phyloP scores from a whole-genome alignment of 2,329 filamentous ascomycete genomes.

The Phialocephala sp. region DNA sequence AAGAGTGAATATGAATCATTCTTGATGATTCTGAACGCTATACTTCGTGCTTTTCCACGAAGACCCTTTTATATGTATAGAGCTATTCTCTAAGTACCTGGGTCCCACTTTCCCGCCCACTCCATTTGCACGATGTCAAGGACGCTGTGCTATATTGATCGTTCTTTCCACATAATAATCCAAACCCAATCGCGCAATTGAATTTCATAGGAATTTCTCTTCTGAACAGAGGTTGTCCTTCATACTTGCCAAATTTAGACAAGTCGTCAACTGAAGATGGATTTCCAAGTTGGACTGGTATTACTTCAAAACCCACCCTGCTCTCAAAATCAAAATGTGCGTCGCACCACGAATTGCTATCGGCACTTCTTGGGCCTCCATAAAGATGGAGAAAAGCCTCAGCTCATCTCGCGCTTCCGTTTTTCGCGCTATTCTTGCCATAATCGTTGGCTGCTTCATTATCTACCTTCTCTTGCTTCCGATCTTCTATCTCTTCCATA shows the following conservation, averaged over 20 bases:
- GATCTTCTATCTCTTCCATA: conserved; percentile 6
- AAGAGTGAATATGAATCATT: background rate
- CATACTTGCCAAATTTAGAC: background rate
- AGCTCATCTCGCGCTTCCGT: conserved; percentile 17
- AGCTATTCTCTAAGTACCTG: too few relatives aligned
- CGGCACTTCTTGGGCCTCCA: conserved; percentile 12
- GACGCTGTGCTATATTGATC: background rate
- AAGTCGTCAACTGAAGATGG: background rate
- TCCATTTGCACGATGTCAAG: background rate
- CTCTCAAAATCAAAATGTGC: conserved; percentile 8
- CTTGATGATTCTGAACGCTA: background rate
- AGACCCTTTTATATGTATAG: background rate
- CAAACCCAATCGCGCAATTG: background rate
- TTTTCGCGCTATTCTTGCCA: conserved; percentile 8
- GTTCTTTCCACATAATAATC: background rate
- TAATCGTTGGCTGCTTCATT: conserved; percentile 7
- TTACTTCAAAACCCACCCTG: background rate
- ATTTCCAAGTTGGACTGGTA: background rate
- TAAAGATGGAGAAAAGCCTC: conserved; percentile 10
- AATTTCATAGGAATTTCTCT: background rate
- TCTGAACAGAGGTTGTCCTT: background rate
- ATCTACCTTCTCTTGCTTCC: conserved; percentile 15
- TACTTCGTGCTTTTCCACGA: background rate
- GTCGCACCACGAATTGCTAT: conserved; percentile 16
- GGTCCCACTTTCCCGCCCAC: background rate